Conservation (phyloP, 768 basidiomycete genomes). For the Rhizopogon vinicolor region DNA sequence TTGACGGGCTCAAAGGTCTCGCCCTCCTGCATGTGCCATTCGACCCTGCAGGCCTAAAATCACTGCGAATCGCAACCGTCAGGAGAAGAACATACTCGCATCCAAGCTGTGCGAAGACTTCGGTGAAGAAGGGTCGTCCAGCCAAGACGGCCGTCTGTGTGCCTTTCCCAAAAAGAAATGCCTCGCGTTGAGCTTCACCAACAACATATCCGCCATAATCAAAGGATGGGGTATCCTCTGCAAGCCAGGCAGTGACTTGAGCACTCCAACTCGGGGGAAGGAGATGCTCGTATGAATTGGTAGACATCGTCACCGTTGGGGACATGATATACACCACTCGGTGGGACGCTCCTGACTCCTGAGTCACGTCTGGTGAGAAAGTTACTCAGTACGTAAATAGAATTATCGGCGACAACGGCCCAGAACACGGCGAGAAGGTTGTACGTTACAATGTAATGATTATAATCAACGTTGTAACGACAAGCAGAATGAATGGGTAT, state of each 20-base stretch:
- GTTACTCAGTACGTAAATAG: not conserved
- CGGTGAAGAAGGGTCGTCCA: slow-evolving; percentile 92
- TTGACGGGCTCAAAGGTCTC: slow-evolving; percentile 74
- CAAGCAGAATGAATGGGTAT: not conserved
- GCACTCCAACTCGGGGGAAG: slow-evolving; percentile 91
- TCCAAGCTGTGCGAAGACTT: slow-evolving; percentile 83
- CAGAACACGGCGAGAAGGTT: not conserved
- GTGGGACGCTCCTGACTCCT: not conserved
- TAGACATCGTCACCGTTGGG: slow-evolving; percentile 9
- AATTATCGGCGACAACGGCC: not conserved
- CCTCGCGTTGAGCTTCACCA: slow-evolving; percentile 82
- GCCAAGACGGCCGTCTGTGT: slow-evolving; percentile 76
- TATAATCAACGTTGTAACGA: not conserved
- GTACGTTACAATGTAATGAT: not conserved
- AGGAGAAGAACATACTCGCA: slow-evolving; percentile 69
- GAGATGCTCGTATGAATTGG: slow-evolving; percentile 49
- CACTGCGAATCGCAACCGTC: not conserved
- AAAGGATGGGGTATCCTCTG: slow-evolving; percentile 93
- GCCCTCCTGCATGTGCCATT: slow-evolving; percentile 91
- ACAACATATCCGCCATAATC: slow-evolving; percentile 97
- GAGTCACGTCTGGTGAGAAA: not conserved
- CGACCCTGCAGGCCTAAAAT: slow-evolving; percentile 52
- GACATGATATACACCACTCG: too few relatives aligned
- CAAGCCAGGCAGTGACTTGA: slow-evolving; percentile 77
- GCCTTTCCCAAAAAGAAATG: slow-evolving; percentile 89